Evolutionary conservation across 1,284 basidiomycete genomes (phyloP), one percentile per base, ranked within the genome.

Genomic region (Naganishia albida): DNA sequence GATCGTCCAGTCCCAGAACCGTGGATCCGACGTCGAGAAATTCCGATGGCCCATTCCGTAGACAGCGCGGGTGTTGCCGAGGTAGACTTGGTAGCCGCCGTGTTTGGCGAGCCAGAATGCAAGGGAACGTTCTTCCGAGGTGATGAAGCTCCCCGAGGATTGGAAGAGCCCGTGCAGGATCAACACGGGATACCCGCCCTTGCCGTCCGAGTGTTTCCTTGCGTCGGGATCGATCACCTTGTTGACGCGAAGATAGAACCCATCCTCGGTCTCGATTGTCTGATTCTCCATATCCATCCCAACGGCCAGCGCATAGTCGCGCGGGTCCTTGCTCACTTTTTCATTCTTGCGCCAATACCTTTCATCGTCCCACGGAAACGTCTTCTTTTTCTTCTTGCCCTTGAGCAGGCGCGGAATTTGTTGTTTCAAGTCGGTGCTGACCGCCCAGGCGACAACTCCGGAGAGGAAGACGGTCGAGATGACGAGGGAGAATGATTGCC

Each of bases 1-100:
- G 65, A 86, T 85, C 50, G 85, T 86, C 82, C 84, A 86, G 73
- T 86, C 83, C 85, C 85, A 86, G 72, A 86, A 86, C 3, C 83
- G 75, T 10, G 85, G 85, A 70, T 85, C 84, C 62, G 75, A 76
- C 25, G 83, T 73, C 23, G 74, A 77, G 65, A 82, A 80, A 48
- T 72, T 79, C 20, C 80, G 72, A 71, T 86, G 85, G 8, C 85
- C 85, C 84, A 85, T 86, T 67, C 83, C 82, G 70, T 85, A 86
- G 1, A 86, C 82, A 26, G 83, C 84, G 26, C 85, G 77, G 15
- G 82, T 85, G 73, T 86, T 86, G 39, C 85, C 84, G 10, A 86
- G 76, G 70, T 84, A 86, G n/a, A 86, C 84, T 69, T 85, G 83
- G 71, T 85, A 86, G 10, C 78, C 77, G 18, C 81, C 83, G 51